A percentile compares a stretch with the other conserved stretches of the same genome.
These are phyloP conservation scores for Cyclotella sp. DNA, from an alignment of 108 stramenopile species.

Conservation along the genomic window DNA sequence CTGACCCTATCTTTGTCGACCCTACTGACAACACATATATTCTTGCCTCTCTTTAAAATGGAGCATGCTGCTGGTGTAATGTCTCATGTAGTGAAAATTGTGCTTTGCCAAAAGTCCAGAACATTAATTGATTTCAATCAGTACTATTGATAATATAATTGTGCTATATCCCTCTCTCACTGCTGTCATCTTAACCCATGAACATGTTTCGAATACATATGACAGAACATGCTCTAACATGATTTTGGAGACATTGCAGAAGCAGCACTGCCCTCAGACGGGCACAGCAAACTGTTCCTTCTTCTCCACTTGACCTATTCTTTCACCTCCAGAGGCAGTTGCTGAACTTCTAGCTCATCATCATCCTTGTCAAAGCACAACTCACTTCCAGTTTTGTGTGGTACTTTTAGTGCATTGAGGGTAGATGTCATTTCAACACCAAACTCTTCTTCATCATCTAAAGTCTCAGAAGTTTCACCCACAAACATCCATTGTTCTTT, in stretches of 20 bases:
- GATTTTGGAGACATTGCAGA: neutral
- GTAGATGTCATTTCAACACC: conserved; percentile 29
- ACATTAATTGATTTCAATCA: neutral
- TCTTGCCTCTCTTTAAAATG: conserved; percentile 3
- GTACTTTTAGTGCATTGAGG: conserved; percentile 3
- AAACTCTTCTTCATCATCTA: conserved; percentile 22
- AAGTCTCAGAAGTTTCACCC: neutral
- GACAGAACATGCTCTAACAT: neutral
- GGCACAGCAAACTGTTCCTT: neutral
- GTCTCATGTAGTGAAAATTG: no score
- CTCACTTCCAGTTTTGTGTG: neutral
- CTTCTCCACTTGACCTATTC: neutral
- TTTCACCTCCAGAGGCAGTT: neutral
- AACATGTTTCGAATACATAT: neutral
- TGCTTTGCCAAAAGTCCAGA: neutral
- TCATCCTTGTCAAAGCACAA: neutral
- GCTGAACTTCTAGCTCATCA: neutral
- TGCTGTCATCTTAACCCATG: neutral
- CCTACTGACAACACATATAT: no score
- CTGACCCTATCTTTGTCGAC: no score
- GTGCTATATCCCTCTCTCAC: neutral
- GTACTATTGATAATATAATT: neutral
- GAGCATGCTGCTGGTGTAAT: no score
- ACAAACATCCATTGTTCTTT: conserved; percentile 12
- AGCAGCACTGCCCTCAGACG: neutral